Base-by-base conservation (phyloP, 108 stramenopile genomes). In the Aurantiochytrium sp. region DNA sequence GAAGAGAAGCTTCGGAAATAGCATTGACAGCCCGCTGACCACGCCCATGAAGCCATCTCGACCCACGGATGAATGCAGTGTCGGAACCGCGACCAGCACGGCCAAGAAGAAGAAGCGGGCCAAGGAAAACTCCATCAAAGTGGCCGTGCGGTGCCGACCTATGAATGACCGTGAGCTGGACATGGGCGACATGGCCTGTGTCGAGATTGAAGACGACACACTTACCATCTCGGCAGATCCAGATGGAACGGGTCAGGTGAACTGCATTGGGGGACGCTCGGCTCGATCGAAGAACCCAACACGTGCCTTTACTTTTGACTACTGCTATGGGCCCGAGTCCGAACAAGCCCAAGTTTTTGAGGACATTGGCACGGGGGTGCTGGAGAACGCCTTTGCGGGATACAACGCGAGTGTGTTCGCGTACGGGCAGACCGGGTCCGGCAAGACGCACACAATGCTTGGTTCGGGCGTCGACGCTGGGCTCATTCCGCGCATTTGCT, bases 361-460 rank as follows among this genome's bases (percentile, higher is more conserved):
- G 58, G 57, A 58, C 57, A 59, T 88, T 59, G 87, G 57, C 16
- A 28, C 28, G 35, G 58, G 58, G 10, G 87, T 88, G 12, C 35
- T 88, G 59, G 58, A 59, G 25, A 88, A 59, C 21, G 57, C 58
- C 59, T 88, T 88, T 42, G 57, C 87, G 0, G 90, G 90, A 5
- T 28, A 59, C n/a, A 90, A 90, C 87, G 90, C 76, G 16, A 87
- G 73, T 35, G 87, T 91, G 44, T 58, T 91, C 18, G 91, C 91
- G 28, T 91, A 91, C 42, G 91, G 91, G 25, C 87, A 88, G 25
- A 91, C 91, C 5, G 91, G 91, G 29, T 29, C 47, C n/a, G 91
- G 91, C 8, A 91, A 91, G 60, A 89, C 91, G 43, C 72, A 91
- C 87, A 91, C 91, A 3, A 89, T 91, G 42, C 76, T 91, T 42